A percentile compares a stretch with the other conserved stretches of the same genome.
Conservation (phyloP, 2,329 filamentous ascomycete species). For the Cylindrodendrum hubeiense region DNA sequence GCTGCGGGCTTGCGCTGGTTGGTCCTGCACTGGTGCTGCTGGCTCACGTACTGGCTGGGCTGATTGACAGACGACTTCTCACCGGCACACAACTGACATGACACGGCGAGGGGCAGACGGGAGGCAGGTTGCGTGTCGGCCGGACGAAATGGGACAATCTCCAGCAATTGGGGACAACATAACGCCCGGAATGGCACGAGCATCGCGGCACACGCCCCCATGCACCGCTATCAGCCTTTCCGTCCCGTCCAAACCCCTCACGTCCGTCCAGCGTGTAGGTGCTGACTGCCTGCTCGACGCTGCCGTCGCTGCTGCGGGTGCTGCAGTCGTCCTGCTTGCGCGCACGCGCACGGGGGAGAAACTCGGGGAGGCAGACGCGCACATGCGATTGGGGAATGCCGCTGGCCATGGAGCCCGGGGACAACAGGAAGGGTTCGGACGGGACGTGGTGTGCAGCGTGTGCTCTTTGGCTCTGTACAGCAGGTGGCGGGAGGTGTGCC, state of each 20-base stretch:
- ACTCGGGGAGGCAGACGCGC: conserved; percentile 6
- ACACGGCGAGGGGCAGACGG: conserved; percentile 1
- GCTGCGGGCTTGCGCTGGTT: conserved; percentile 3
- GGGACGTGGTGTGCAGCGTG: conserved; percentile 3
- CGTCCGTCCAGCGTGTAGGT: no score
- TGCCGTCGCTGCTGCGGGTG: neutral
- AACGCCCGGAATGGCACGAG: conserved; percentile 2
- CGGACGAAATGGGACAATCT: conserved; percentile 11
- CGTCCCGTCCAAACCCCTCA: neutral
- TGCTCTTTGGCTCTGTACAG: neutral
- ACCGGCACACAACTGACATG: conserved; percentile 21
- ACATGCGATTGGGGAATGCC: conserved; percentile 23
- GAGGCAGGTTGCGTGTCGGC: conserved; percentile 10
- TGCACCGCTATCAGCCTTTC: neutral
- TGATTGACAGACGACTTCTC: conserved; percentile 26
- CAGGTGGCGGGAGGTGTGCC: conserved; percentile 8
- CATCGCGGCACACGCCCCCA: neutral
- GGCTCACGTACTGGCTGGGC: conserved; percentile 10
- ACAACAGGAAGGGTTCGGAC: neutral
- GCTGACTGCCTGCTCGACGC: neutral
- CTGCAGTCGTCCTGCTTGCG: neutral
- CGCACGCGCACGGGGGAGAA: neutral
- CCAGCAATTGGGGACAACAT: conserved; percentile 4
- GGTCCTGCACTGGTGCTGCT: conserved; percentile 7
- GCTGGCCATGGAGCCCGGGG: neutral